Base-by-base conservation (phyloP, 1,139 yeast genomes). In the Kurtzmaniella quercitrusa region DNA sequence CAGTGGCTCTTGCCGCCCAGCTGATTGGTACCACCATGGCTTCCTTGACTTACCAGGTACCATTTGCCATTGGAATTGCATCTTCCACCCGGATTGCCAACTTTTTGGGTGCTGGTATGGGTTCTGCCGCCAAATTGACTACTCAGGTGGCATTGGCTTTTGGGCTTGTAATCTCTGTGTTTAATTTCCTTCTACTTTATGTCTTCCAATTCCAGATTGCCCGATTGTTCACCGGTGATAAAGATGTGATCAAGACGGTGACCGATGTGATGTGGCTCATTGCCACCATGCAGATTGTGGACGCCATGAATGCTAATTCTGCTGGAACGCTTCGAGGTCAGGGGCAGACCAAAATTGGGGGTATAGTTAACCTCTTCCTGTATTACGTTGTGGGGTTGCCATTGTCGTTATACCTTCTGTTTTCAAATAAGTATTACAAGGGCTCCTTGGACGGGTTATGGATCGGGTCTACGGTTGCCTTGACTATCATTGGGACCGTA, bases 251-350 rank as follows among this genome's bases (percentile, higher is more conserved):
- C 37, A 50, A 52, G 8, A 58, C 66, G 1, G 70, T 77, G 11
- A 57, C 62, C n/a, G 51, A 53, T 3, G 69, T 77, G 11, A 69
- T 78, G 73, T 78, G 81, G 65, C 58, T 75, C 34, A 68, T 79
- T 46, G 81, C 83, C 1, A 54, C 73, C 25, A 76, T 77, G 74
- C 83, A 78, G 58, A 62, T 78, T 15, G 74, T 77, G 31, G 84
- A 79, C 58, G 78, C 81, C 1, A 62, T 76, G 64, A 79, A 78
- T 57, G 80, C 82, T 8, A 77, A 76, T 43, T 73, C 80, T 4
- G 83, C 83, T 2, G 84, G 84, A 3, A 76, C 82, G 49, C 65
- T 79, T 39, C 63, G 83, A 48, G 84, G 84, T 12, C 82, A 79
- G 55, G 83, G 83, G 15, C 73, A 75, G 53, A 79, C 81, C 17